Base-by-base conservation (phyloP, 2,329 filamentous ascomycete species). In the Calonectria honghensis region DNA sequence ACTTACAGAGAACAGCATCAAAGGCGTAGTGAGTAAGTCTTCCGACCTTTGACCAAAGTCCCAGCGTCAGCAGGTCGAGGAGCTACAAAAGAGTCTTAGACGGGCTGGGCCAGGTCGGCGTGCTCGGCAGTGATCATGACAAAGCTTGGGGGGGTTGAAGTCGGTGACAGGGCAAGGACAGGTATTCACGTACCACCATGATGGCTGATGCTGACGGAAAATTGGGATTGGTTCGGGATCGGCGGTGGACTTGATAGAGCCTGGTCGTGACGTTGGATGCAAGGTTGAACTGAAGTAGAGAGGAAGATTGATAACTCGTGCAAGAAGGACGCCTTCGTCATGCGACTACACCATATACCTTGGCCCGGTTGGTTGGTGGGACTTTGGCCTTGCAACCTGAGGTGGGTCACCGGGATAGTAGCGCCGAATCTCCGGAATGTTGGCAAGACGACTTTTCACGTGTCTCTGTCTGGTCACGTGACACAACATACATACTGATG, bases 1-100 rank as follows among this genome's bases (percentile, higher is more conserved):
- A 89, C 94, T 81, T 91, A 97, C 95, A 89, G 81, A 98, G 92
- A 80, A 98, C 95, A 78, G 96, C 96, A 87, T 98, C 96, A 86
- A 98, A 96, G 83, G 96, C 95, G 89, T 97, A 98, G 89, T 98
- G 96, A 85, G 95, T 94, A 83, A 98, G 88, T 86, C 94, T 93
- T 89, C 96, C 96, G 87, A 98, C 90, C 96, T 98, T 93, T 87
- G 88, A 89, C 90, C 88, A 91, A 81, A 93, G 87, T 85, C 90
- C 92, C 87, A 94, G 90, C 85, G 91, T 92, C 89, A 93, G 91
- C 86, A 92, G 89, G 87, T 92, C 89, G 88, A 93, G 90, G 85
- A 93, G 86, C 90, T 92, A 85, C 84, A 73, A 81, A 73, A 74
- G 79, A 82, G 81, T 80, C 81, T 86, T 85, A 85, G 84, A 85